phyloP scores from a whole-genome alignment of 441 rosid species.

The Mallotus repandus region DNA sequence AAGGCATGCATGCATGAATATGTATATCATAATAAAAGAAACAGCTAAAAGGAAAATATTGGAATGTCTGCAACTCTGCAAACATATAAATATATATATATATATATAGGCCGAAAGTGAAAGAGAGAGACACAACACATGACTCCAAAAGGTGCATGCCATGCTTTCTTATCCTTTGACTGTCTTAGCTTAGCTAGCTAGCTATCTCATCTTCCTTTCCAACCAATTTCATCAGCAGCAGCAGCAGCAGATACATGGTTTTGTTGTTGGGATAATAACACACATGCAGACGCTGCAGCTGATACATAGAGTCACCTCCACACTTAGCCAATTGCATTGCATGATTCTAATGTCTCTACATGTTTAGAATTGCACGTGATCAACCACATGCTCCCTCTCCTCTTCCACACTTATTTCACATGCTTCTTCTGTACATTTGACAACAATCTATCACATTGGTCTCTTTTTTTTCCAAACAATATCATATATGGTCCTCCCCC shows the following conservation, averaged over 20 bases:
- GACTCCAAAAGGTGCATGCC: not conserved
- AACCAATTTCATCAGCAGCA: not conserved
- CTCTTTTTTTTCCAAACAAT: not conserved
- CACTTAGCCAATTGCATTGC: conserved; percentile 2
- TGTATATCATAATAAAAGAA: not conserved
- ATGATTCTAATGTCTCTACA: not conserved
- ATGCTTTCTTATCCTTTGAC: not conserved
- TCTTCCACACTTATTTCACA: conserved; percentile 7
- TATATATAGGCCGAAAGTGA: not conserved
- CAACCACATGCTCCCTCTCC: conserved; percentile 4
- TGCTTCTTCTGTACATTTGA: not conserved
- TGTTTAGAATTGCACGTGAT: conserved; percentile 8
- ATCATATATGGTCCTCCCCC: too few species aligned
- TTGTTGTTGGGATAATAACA: not conserved
- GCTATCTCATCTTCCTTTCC: not conserved
- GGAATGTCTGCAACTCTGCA: not conserved
- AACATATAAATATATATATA: too few species aligned
- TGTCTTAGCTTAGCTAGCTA: not conserved
- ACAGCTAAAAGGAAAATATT: not conserved
- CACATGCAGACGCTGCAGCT: not conserved
- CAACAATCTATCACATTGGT: not conserved
- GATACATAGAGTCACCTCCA: not conserved
- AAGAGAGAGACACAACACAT: not conserved
- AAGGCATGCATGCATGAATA: too few species aligned
- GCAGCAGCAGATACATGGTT: not conserved